phyloP scores from a whole-genome alignment of 129 eudicot species.

The Artemisia tridentata region DNA sequence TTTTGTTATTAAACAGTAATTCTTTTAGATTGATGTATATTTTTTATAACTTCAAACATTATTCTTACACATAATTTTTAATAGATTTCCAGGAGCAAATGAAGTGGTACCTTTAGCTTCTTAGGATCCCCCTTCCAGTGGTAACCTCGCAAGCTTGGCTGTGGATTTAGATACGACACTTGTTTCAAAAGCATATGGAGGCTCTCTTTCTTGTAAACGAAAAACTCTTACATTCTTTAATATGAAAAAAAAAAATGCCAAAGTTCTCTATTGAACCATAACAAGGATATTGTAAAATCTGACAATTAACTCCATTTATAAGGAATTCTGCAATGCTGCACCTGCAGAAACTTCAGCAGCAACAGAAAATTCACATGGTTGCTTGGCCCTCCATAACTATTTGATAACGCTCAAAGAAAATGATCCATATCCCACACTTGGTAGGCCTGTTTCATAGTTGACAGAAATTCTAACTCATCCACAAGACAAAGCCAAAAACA shows the following conservation, averaged over 20 bases:
- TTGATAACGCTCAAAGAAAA: slow-evolving; percentile 87
- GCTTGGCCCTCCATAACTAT: slow-evolving; percentile 94
- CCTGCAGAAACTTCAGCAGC: slow-evolving; percentile 98
- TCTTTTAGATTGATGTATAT: too few species aligned
- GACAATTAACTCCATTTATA: slow-evolving; percentile 65
- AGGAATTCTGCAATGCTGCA: slow-evolving; percentile 85
- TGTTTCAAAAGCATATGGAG: slow-evolving; percentile 67
- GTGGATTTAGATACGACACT: slow-evolving; percentile 89
- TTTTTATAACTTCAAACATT: too few species aligned
- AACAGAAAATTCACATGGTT: slow-evolving; percentile 96
- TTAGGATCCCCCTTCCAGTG: slow-evolving; percentile 91
- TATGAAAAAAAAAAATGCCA: neutral
- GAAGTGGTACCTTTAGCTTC: slow-evolving; percentile 78
- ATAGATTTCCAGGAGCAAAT: neutral
- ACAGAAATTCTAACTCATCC: neutral
- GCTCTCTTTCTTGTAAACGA: slow-evolving; percentile 77
- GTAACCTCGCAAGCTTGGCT: slow-evolving; percentile 90
- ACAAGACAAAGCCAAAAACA: slow-evolving; percentile 1
- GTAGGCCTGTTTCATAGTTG: slow-evolving; percentile 56
- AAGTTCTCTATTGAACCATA: too few species aligned
- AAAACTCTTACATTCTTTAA: slow-evolving; percentile 81
- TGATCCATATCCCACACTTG: slow-evolving; percentile 97
- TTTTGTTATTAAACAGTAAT: too few species aligned
- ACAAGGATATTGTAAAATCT: neutral
- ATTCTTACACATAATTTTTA: neutral